A percentile compares a stretch with the other conserved stretches of the same genome.
Evolutionary conservation across 805 yeast species (phyloP).

Genomic region (Tetrapisispora namnaoensis): DNA sequence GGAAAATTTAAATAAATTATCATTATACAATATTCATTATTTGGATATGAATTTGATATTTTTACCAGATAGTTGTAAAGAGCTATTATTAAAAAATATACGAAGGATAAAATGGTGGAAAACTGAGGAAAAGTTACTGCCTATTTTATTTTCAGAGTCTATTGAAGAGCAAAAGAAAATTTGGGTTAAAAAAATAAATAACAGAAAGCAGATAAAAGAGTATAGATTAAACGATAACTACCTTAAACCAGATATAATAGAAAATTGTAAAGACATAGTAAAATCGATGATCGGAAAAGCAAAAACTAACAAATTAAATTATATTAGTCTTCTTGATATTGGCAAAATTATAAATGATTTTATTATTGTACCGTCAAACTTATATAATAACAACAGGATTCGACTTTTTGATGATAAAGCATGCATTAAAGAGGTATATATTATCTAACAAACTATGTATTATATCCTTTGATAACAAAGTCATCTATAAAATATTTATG

Average conservation of each 20-base stretch:
- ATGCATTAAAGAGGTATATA: not conserved
- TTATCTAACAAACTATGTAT: not conserved
- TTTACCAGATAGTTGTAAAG: conserved; percentile 17
- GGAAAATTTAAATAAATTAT: conserved; percentile 19
- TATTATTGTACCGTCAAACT: conserved; percentile 13
- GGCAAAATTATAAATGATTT: conserved; percentile 2
- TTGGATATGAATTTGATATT: conserved; percentile 20
- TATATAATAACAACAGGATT: conserved; percentile 12
- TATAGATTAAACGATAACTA: not conserved
- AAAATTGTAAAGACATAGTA: not conserved
- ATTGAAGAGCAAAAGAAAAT: conserved; percentile 3
- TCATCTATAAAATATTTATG: conserved; percentile 63
- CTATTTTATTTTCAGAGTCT: not conserved
- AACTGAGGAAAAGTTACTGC: conserved; percentile 3
- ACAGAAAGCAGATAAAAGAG: not conserved
- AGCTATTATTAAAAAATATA: conserved; percentile 10
- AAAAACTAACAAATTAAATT: conserved; percentile 6
- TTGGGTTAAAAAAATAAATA: not conserved
- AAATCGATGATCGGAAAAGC: not conserved
- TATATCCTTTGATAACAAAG: conserved; percentile 32
- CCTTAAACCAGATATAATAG: not conserved
- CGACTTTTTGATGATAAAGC: not conserved
- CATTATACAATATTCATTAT: conserved; percentile 8
- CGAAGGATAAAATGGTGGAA: conserved; percentile 22
- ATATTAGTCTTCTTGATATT: conserved; percentile 9